Conservation (phyloP, 108 stramenopile species). For the Epithemia pelagica region DNA sequence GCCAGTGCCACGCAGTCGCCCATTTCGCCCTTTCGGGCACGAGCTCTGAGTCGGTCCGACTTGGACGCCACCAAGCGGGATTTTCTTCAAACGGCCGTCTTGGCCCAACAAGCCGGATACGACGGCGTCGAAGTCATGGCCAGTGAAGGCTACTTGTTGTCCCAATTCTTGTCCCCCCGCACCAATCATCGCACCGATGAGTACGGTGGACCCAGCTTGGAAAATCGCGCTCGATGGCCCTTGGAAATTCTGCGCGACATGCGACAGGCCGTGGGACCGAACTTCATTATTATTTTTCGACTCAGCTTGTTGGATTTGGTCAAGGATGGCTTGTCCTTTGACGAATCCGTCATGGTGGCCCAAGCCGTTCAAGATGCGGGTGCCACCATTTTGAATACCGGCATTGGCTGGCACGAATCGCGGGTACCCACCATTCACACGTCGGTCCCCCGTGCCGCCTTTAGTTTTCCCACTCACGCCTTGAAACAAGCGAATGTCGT, state of each 20-base stretch:
- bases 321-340: slow-evolving; percentile 88
- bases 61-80: slow-evolving; percentile 82
- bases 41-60: slow-evolving; percentile 57
- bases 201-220: slow-evolving; percentile 86
- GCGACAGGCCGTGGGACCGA: slow-evolving; percentile 70
- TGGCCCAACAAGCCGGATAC: slow-evolving; percentile 91
- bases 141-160: slow-evolving; percentile 94
- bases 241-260: slow-evolving; percentile 85
- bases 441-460: slow-evolving; percentile 92
- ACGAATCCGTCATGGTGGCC: slow-evolving; percentile 86
- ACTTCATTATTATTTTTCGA: slow-evolving; percentile 97
- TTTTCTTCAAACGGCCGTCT: slow-evolving; percentile 77
- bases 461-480: slow-evolving; percentile 85
- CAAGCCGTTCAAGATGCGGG: slow-evolving; percentile 83
- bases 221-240: slow-evolving; percentile 86
- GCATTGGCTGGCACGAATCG: slow-evolving; percentile 99
- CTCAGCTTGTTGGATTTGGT: slow-evolving; percentile 95
- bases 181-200: slow-evolving; percentile 91
- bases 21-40: slow-evolving; percentile 78
- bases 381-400: slow-evolving; percentile 95
- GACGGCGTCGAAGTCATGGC: slow-evolving; percentile 99
- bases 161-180: slow-evolving; percentile 85
- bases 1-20: slow-evolving; percentile 85
- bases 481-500: slow-evolving; percentile 71
- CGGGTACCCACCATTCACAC: slow-evolving; percentile 97